Base-by-base conservation (phyloP, 148 eudicot genomes). In the Vaccinium darrowii region DNA sequence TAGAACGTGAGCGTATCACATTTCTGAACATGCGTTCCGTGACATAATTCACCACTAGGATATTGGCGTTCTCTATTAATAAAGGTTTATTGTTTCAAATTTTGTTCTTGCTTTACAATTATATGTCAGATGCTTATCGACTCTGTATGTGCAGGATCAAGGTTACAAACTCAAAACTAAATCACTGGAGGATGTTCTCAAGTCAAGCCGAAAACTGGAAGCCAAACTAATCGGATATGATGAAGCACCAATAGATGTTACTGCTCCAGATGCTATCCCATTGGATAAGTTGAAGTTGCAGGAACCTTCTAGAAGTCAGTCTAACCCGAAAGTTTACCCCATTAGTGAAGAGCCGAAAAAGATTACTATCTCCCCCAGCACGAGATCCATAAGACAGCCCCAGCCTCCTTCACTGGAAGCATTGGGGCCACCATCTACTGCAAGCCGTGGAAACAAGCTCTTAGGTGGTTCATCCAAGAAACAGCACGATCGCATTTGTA, bases 171-270 rank as follows among this genome's bases (percentile, higher is more conserved):
- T 90, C 30, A 92, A 92, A 90, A 81, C 89, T 51, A 91, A 90
- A 90, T 83, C 98, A 51, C 84, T 95, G 84, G 92, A 92, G 82
- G 98, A 97, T 84, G 85, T 94, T 76, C 88, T 97, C 12, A 88
- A 84, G 83, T 84, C 88, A 27, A 89, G 89, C 85, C 78, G 52
- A 50, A 94, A 80, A 87, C 91, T 65, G 91, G 91, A 88, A 87
- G 89, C 99, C 83, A 86, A 84, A 86, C 88, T 97, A 78, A 91
- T 97, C 72, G 99, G 99, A 87, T 95, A 90, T 60, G 93, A 97
- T 84, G 98, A 97, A 85, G 91, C 85, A 74, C 93, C 96, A 8
- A 83, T 89, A 53, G 81, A 91, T 53, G 25, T 67, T 69, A 86
- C 78, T 78, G 86, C 91, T 87, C 79, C 90, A 69, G 85, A 83